phyloP scores from a whole-genome alignment of 2,329 filamentous ascomycete species.

The Fusarium begoniae region DNA sequence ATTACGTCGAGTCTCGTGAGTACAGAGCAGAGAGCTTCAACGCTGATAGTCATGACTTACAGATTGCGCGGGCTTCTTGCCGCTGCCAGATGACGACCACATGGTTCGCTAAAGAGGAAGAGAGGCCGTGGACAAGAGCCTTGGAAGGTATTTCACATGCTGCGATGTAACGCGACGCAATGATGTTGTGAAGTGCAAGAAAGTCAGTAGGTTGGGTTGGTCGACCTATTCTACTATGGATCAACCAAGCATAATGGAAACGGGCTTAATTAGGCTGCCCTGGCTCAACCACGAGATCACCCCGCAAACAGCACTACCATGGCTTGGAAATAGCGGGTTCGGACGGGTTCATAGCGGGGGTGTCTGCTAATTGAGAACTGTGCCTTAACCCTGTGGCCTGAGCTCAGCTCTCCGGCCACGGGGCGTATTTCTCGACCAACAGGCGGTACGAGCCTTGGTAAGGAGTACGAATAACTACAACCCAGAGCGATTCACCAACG shows the following conservation, averaged over 20 bases:
- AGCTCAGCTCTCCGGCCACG: background rate
- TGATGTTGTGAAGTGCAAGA: conserved; percentile 36
- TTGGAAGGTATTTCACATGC: conserved; percentile 44
- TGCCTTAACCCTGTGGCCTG: background rate
- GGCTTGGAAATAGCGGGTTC: conserved; percentile 19
- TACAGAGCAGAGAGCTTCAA: conserved; percentile 23
- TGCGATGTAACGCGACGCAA: conserved; percentile 41
- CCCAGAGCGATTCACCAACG: background rate
- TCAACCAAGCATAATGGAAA: conserved; percentile 23
- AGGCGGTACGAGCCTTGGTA: background rate
- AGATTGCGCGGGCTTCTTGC: conserved; percentile 77
- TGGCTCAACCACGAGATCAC: conserved; percentile 31
- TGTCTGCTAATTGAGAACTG: conserved; percentile 3
- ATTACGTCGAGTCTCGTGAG: conserved; percentile 40
- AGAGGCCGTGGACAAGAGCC: conserved; percentile 39
- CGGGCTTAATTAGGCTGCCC: conserved; percentile 21
- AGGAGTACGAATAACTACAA: background rate
- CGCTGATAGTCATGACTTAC: conserved; percentile 56
- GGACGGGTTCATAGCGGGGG: conserved; percentile 22
- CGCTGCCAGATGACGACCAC: conserved; percentile 72
- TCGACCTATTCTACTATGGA: conserved; percentile 12
- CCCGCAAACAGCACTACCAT: conserved; percentile 31
- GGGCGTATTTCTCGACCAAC: background rate
- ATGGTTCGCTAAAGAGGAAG: conserved; percentile 52
- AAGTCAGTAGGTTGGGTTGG: conserved; percentile 27